Evolutionary conservation across 2,329 filamentous ascomycete species (phyloP), one percentile per base, ranked within the genome.

Genomic region (Trichoderma afroharzianum): DNA sequence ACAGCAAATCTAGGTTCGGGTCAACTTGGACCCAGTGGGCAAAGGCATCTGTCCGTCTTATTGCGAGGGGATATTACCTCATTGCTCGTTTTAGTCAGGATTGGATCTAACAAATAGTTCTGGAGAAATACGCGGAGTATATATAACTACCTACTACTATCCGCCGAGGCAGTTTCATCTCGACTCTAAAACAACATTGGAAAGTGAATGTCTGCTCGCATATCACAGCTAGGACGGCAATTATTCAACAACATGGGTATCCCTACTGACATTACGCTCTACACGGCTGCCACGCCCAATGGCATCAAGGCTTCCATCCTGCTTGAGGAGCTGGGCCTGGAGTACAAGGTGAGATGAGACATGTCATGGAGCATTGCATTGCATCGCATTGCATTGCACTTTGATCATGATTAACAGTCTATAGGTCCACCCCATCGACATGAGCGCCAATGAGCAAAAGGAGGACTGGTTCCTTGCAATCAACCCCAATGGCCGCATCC

Each of bases 401-500:
- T 58, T 18, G 15, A 58, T 2, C 24, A 36, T 24, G 11, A 15
- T 26, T 66, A n/a, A 30, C 47, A 36, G 63, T 43, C 39, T 43
- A 43, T 61, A 85, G 84, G 79, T 83, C 57, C 87, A 91, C 67
- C 85, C 87, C 57, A 90, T 97, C 77, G 87, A 92, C n/a, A 87
- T 97, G 72, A 83, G 80, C 74, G 92, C 92, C 74, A 92, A 94
- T 79, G 87, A 84, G n/a, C 93, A 97, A 77, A 97, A 96, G 79
- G 84, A 95, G 80, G 89, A 88, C 18, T 97, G 93, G 93, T 98
- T 95, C 82, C 87, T 97, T 32, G 90, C 91, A 67, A 97, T 97
- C 83, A 97, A 97, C 82, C 94, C 94, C 74, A 97, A 97, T 80
- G 94, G 94, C 74, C 92, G 94, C 75, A 97, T 97, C 76, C 95